These are phyloP conservation scores for Trichoderma sp. DNA, from an alignment of 2,329 filamentous ascomycete species.

Conservation along the genomic window DNA sequence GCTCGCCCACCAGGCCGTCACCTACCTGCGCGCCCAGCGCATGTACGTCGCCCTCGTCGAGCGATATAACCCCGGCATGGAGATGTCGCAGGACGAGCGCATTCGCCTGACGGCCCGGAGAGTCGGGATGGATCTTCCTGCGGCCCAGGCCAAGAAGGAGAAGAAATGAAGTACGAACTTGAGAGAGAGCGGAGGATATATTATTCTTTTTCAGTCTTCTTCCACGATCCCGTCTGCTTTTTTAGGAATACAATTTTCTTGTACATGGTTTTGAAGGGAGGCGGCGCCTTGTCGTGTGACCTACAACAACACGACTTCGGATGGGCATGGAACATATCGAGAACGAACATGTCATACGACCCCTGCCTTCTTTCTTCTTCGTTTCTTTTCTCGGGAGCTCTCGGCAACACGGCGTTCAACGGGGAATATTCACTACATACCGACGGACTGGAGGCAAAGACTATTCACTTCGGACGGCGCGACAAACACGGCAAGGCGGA, in stretches of 20 bases:
- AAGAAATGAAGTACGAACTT: background rate
- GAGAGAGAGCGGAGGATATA: background rate
- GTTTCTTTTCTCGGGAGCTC: background rate
- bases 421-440: background rate
- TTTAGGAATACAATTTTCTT: background rate
- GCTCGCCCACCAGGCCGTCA: constrained; percentile 72
- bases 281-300: constrained; percentile 5
- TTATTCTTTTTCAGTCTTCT: background rate
- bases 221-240: background rate
- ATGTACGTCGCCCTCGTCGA: constrained; percentile 81
- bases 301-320: background rate
- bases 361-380: background rate
- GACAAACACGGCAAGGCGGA: background rate
- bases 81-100: constrained; percentile 82
- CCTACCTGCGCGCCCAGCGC: constrained; percentile 84
- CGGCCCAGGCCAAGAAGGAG: background rate
- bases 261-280: background rate
- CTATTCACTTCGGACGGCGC: background rate
- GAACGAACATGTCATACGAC: background rate
- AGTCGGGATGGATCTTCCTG: constrained; percentile 87
- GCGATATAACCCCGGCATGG: constrained; percentile 91
- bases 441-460: background rate
- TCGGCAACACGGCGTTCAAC: background rate
- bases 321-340: background rate
- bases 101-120: constrained; percentile 81